Evolutionary conservation across 2,329 filamentous ascomycete species (phyloP).

Genomic region (Rutstroemia sp.): DNA sequence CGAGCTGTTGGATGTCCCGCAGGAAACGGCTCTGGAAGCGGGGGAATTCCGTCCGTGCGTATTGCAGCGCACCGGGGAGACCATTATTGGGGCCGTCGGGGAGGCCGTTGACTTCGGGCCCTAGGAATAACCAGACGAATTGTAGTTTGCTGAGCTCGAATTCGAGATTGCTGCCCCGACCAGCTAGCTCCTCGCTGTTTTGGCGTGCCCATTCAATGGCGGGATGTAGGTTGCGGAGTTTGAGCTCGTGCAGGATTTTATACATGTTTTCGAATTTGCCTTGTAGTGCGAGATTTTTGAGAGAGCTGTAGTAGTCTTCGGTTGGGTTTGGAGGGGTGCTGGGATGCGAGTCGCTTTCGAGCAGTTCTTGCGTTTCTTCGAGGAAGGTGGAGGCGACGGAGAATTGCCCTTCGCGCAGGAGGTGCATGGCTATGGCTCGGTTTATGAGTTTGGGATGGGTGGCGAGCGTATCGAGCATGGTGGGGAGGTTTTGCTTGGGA

Average conservation of each 20-base stretch:
- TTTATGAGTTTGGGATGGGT: conserved; percentile 74
- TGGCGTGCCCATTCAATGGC: conserved; percentile 81
- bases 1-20: conserved; percentile 72
- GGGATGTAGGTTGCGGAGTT: conserved; percentile 64
- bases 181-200: conserved; percentile 65
- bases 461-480: conserved; percentile 73
- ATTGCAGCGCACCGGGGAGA: conserved; percentile 59
- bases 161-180: conserved; percentile 83
- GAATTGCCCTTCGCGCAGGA: conserved; percentile 92
- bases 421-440: conserved; percentile 91
- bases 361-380: conserved; percentile 51
- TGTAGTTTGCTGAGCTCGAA: conserved; percentile 90
- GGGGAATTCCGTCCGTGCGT: conserved; percentile 68
- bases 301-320: conserved; percentile 41
- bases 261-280: conserved; percentile 86
- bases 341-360: not conserved
- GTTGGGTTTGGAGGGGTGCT: conserved; percentile 27
- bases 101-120: conserved; percentile 45
- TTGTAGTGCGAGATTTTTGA: conserved; percentile 63
- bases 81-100: conserved; percentile 49
- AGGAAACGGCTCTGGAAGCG: conserved; percentile 69
- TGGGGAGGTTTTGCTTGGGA: conserved; percentile 55
- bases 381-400: conserved; percentile 80
- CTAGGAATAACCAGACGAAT: conserved; percentile 81
- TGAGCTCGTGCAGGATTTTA: conserved; percentile 72